A percentile compares a stretch with the other conserved stretches of the same genome.
Evolutionary conservation across 805 yeast species (phyloP).

Genomic region (Cyberlindnera americana): DNA sequence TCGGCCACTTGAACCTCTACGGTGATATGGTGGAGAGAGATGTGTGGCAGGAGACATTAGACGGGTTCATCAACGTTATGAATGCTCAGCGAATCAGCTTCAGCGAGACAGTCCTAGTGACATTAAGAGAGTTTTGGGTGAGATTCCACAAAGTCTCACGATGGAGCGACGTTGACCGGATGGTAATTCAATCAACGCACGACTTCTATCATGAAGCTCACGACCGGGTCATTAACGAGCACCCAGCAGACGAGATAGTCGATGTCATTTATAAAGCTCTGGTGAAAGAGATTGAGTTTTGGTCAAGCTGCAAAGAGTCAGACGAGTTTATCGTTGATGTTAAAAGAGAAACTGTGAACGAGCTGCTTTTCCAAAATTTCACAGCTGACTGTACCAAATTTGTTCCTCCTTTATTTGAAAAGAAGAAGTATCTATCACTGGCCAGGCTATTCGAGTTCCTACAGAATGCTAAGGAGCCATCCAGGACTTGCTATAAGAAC

Average conservation of each 20-base stretch:
- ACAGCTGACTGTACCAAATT: slow-evolving; percentile 3
- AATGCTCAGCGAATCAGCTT: too few relatives aligned
- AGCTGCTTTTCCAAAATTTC: slow-evolving; percentile 13
- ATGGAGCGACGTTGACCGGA: slow-evolving; percentile 7
- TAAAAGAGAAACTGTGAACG: neutral
- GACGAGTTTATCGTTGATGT: slow-evolving; percentile 1
- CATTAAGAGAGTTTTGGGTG: slow-evolving; percentile 7
- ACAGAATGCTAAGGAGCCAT: slow-evolving; percentile 2
- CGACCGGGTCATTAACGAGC: neutral
- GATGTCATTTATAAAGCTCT: slow-evolving; percentile 6
- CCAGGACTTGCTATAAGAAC: slow-evolving; percentile 1
- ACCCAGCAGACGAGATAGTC: slow-evolving; percentile 1
- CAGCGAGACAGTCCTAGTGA: too few relatives aligned
- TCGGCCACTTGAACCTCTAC: slow-evolving; percentile 11
- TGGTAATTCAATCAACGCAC: neutral
- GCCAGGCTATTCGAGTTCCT: slow-evolving; percentile 15
- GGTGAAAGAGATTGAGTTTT: slow-evolving; percentile 14
- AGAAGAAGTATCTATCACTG: slow-evolving; percentile 9
- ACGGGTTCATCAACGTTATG: slow-evolving; percentile 5
- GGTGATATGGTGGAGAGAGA: slow-evolving; percentile 9
- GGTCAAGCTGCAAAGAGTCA: slow-evolving; percentile 9
- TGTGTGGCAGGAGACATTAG: slow-evolving; percentile 7
- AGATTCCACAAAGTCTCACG: slow-evolving; percentile 4
- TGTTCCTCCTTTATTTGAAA: slow-evolving; percentile 14
- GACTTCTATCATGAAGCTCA: slow-evolving; percentile 10